Conservation (phyloP, 495 filamentous ascomycete species). For the Oidiodendron maius region DNA sequence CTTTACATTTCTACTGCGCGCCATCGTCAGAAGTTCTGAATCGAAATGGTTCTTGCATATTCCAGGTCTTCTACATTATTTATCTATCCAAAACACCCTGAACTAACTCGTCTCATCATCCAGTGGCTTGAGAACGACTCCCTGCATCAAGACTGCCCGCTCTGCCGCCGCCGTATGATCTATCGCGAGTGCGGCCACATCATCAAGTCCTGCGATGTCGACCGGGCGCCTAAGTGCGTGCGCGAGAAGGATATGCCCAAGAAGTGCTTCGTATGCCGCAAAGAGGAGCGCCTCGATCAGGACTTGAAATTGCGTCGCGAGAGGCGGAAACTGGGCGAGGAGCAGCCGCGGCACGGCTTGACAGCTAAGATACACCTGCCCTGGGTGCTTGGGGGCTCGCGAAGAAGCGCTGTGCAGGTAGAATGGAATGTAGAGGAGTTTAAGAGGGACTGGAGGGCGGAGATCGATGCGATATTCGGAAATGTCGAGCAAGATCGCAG, state of each 20-base stretch:
- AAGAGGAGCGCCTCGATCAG: conserved; percentile 1
- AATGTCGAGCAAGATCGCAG: conserved; percentile 13
- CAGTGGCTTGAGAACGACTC: conserved; percentile 17
- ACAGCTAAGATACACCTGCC: conserved; percentile 10
- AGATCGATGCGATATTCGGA: conserved; percentile 39
- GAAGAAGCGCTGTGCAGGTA: conserved; percentile 18
- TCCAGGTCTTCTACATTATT: no score
- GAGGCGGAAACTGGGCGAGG: conserved; percentile 6
- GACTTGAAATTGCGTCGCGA: conserved; percentile 2
- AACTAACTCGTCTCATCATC: no score
- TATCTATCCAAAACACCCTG: no score
- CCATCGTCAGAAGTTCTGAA: no score
- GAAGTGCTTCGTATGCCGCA: conserved; percentile 12
- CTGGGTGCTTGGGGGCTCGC: conserved; percentile 6
- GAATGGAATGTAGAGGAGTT: not conserved
- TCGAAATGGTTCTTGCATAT: no score
- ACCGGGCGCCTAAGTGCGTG: not conserved
- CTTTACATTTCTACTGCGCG: no score
- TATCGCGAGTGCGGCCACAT: conserved; percentile 18
- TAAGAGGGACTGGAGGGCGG: conserved; percentile 25
- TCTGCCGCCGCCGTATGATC: conserved; percentile 17
- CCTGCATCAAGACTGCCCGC: conserved; percentile 18
- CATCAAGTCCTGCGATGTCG: conserved; percentile 6
- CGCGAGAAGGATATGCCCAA: conserved; percentile 14
- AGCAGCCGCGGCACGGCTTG: conserved; percentile 32